Conservation (phyloP, 2,329 filamentous ascomycete genomes). For the Sporothrix schenckii region DNA sequence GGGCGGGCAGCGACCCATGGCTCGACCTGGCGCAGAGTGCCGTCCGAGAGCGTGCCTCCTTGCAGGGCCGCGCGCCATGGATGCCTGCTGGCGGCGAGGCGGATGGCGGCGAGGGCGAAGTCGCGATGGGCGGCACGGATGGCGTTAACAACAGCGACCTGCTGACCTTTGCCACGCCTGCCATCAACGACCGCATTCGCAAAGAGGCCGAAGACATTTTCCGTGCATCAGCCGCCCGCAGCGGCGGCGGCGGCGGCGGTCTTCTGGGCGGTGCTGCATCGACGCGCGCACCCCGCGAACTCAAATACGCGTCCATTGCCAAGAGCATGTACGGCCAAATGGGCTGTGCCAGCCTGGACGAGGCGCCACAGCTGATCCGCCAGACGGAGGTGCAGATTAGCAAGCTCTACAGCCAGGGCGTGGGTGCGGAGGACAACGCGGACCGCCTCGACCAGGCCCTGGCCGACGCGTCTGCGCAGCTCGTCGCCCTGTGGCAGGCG, state of each 20-base stretch:
- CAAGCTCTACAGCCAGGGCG: slow-evolving; percentile 65
- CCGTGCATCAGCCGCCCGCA: slow-evolving; percentile 55
- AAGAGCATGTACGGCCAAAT: slow-evolving; percentile 66
- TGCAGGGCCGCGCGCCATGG: slow-evolving; percentile 31
- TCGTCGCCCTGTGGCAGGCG: slow-evolving; percentile 60
- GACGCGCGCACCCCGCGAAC: slow-evolving; percentile 51
- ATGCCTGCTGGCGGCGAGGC: slow-evolving; percentile 28
- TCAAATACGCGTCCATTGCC: slow-evolving; percentile 70
- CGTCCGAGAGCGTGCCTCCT: neutral
- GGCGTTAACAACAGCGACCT: slow-evolving; percentile 47
- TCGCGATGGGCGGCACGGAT: slow-evolving; percentile 40
- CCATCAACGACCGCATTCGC: slow-evolving; percentile 54
- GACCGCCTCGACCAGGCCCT: slow-evolving; percentile 61
- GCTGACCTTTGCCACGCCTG: slow-evolving; percentile 59
- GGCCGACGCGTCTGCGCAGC: slow-evolving; percentile 55
- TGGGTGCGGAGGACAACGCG: slow-evolving; percentile 59
- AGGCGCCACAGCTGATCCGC: slow-evolving; percentile 72
- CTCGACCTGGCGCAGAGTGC: slow-evolving; percentile 33
- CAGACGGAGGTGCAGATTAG: slow-evolving; percentile 73
- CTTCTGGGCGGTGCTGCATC: slow-evolving; percentile 1
- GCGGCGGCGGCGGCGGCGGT: slow-evolving; percentile 34
- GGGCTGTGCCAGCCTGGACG: slow-evolving; percentile 63
- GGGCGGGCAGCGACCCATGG: slow-evolving; percentile 32
- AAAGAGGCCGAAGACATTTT: slow-evolving; percentile 61
- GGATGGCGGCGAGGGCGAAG: slow-evolving; percentile 40